Evolutionary conservation across 2,329 filamentous ascomycete genomes (phyloP), one percentile per base, ranked within the genome.

Genomic region (Cercospora brassicicola): DNA sequence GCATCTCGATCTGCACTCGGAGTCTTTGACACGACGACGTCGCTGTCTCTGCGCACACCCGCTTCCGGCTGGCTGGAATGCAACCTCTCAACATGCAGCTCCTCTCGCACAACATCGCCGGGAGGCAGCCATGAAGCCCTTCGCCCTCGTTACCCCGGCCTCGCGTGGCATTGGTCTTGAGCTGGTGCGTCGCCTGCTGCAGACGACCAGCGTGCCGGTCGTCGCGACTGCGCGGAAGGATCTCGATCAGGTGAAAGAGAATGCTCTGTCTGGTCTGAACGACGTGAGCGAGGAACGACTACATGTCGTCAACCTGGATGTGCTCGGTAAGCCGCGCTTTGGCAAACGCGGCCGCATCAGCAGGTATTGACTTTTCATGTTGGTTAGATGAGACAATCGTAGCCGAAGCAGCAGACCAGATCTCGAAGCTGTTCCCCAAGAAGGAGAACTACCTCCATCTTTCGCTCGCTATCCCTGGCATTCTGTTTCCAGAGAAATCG

Each of bases 401-500:
- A 67, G 79, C 81, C 45, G 74, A 80, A 57, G 84, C 86, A 45
- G 88, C 90, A 18, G 82, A 86, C 45, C 45, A 74, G 57, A 69
- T 75, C 42, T 67, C 70, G 75, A 10, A 76, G 77, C 11, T 75
- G 18, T 74, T 78, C 61, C 75, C 76, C 4, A 74, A 74, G 60
- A 78, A 77, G 55, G 79, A 78, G 8, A 78, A 87, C 72, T 87
- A 91, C 72, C 84, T 95, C 11, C 90, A 89, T 68, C 85, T 94
- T 53, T 87, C 87, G 2, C 87, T 93, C 73, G 86, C 87, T 31
- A 80, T 93, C 2, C 90, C 92, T 0, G 92, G 92, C 0, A 83
- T 94, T 42, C 84, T 95, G 10, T 85, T 86, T 72, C 87, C 91
- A 0, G 92, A 96, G 76, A 93, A 90, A 78, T 87, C 88, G 1